A percentile compares a stretch with the other conserved stretches of the same genome.
Conservation (phyloP, 75 land plant genomes). For the Isoetes taiwanensis region DNA sequence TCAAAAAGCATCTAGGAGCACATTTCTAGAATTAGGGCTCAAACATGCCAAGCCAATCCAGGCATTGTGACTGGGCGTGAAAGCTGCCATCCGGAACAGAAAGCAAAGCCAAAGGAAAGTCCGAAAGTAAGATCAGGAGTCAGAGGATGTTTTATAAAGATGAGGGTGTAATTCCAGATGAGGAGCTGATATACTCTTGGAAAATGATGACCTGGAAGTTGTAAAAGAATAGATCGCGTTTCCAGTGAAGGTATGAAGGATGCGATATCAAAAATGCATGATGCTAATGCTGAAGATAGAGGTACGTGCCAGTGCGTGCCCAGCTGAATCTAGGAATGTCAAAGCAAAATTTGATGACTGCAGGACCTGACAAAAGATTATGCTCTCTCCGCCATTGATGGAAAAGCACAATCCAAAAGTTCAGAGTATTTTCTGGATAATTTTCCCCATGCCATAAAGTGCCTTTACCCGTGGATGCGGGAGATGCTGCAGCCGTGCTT, state of each 20-base stretch:
- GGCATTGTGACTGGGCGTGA: slow-evolving; percentile 83
- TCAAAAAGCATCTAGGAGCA: slow-evolving; percentile 53
- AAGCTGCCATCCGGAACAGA: slow-evolving; percentile 16
- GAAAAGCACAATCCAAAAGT: slow-evolving; percentile 71
- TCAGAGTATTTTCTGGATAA: slow-evolving; percentile 65
- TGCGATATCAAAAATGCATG: slow-evolving; percentile 44
- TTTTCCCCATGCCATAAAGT: slow-evolving; percentile 75
- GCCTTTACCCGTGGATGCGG: slow-evolving; percentile 74
- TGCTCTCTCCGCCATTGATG: slow-evolving; percentile 88
- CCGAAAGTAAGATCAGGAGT: not conserved
- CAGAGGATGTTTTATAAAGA: slow-evolving; percentile 12
- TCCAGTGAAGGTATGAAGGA: slow-evolving; percentile 63
- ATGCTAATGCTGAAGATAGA: slow-evolving; percentile 63
- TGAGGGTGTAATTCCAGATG: slow-evolving; percentile 1
- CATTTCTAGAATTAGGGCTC: slow-evolving; percentile 66
- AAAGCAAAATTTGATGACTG: slow-evolving; percentile 69
- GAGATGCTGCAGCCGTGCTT: slow-evolving; percentile 50
- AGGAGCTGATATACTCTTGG: slow-evolving; percentile 24
- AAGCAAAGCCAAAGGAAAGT: not conserved
- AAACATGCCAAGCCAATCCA: slow-evolving; percentile 65
- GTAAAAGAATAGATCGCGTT: slow-evolving; percentile 28
- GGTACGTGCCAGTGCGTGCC: slow-evolving; percentile 54
- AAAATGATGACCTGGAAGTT: slow-evolving; percentile 36
- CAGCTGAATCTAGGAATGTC: slow-evolving; percentile 67
- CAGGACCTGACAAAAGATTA: slow-evolving; percentile 55